Evolutionary conservation across 2,329 filamentous ascomycete genomes (phyloP), one percentile per base, ranked within the genome.

Genomic region (Ambrosiella cleistominuta): DNA sequence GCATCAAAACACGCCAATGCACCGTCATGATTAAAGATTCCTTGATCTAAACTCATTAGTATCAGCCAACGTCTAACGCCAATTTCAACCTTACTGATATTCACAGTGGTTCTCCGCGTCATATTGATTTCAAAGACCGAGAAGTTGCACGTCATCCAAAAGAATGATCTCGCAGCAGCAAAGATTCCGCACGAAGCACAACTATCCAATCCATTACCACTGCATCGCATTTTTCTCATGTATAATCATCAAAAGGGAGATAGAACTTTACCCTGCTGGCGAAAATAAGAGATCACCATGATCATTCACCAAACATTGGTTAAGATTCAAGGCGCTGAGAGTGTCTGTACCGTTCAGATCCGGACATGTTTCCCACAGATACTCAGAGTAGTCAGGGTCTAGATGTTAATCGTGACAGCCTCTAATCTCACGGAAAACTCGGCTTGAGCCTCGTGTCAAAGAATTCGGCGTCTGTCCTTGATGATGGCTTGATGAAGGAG

Each of bases 251-350:
- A 17, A 17, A 8, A 15, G 11, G 8, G 4, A n/a, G 8, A 47
- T 8, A 17, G 19, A 13, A 47, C n/a, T 7, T 17, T 47, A 47
- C 7, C 11, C 44, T 7, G 6, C n/a, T 15, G 44, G 44, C 8
- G 44, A 13, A 15, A 47, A 47, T 47, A 15, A 8, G 7, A 47
- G 15, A 38, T 40, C 36, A 7, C 57, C 57, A n/a, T 27, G 15
- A 13, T 59, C 38, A 39, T 59, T 59, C 51, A 47, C 12, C 2
- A 59, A 37, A 40, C 40, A 59, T 27, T 54, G 37, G 37, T 59
- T 59, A 2, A 59, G 52, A 35, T 27, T 3, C 27, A 27, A 27
- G 27, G 27, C 4, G 3, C 27, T 27, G 27, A 27, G 27, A 27
- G 4, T 3, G 27, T 27, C 27, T 27, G 27, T 27, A 27, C 27